These are phyloP conservation scores for Peronospora destructor DNA, from an alignment of 352 stramenopile species.

Conservation along the genomic window DNA sequence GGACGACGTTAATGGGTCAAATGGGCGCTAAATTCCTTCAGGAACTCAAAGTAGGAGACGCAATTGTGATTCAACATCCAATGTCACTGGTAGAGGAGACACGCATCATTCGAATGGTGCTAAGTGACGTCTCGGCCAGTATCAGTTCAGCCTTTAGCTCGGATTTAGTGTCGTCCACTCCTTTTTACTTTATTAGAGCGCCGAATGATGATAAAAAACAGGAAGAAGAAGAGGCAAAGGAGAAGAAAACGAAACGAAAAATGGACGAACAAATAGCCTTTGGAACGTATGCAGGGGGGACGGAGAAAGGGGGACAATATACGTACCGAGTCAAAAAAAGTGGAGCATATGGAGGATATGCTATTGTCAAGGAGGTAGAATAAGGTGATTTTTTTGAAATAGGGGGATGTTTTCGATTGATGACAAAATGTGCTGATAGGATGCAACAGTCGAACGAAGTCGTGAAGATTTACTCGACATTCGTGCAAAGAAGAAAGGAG, in stretches of 20 bases:
- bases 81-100: slow-evolving; percentile 81
- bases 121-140: slow-evolving; percentile 81
- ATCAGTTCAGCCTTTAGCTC: slow-evolving; percentile 85
- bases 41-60: slow-evolving; percentile 75
- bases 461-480: slow-evolving; percentile 83
- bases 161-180: slow-evolving; percentile 82
- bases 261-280: slow-evolving; percentile 68
- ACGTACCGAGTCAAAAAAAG: slow-evolving; percentile 83
- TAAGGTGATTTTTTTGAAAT: not conserved
- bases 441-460: slow-evolving; percentile 54
- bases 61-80: slow-evolving; percentile 85
- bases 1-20: slow-evolving; percentile 85
- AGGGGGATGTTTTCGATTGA: not conserved
- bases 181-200: slow-evolving; percentile 86
- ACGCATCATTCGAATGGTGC: slow-evolving; percentile 86
- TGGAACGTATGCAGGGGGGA: slow-evolving; percentile 84
- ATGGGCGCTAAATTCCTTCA: slow-evolving; percentile 76
- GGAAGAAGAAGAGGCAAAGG: slow-evolving; percentile 30
- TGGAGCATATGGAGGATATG: slow-evolving; percentile 76
- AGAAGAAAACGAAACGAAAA: slow-evolving; percentile 47
- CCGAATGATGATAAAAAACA: slow-evolving; percentile 53
- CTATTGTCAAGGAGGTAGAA: slow-evolving; percentile 74
- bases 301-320: slow-evolving; percentile 56
- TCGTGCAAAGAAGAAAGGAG: slow-evolving; percentile 83
- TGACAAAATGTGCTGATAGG: slow-evolving; percentile 11